phyloP scores from a whole-genome alignment of 352 stramenopile species.

The Peronosclerospora sorghi region DNA sequence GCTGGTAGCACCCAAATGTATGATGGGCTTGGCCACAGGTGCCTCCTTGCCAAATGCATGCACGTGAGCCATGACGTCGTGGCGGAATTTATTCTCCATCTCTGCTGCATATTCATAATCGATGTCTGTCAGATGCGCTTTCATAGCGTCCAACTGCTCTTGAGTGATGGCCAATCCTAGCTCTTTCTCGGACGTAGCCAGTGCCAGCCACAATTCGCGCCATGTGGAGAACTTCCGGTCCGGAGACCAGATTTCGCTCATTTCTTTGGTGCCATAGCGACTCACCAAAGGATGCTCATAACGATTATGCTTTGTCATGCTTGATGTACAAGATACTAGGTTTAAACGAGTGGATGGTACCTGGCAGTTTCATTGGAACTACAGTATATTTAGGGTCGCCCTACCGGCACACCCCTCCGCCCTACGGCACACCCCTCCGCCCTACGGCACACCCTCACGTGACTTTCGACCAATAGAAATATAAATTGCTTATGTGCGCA shows the following conservation, averaged over 20 bases:
- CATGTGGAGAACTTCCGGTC: constrained; percentile 99
- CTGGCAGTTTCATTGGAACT: too few species aligned
- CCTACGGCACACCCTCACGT: too few species aligned
- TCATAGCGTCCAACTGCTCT: constrained; percentile 96
- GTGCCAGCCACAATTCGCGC: constrained; percentile 95
- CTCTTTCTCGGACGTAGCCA: constrained; percentile 95
- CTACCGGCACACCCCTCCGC: too few species aligned
- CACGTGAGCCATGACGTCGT: constrained; percentile 99
- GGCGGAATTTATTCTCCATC: constrained; percentile 97
- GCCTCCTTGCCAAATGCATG: constrained; percentile 96
- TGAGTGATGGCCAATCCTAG: constrained; percentile 95
- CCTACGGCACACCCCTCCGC: too few species aligned
- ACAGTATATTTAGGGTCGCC: too few species aligned
- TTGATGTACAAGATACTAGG: too few species aligned
- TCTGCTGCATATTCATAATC: constrained; percentile 95
- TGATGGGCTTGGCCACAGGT: constrained; percentile 95
- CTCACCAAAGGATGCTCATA: constrained; percentile 86
- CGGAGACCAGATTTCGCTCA: constrained; percentile 97
- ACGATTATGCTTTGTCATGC: constrained; percentile 47
- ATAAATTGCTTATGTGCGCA: too few species aligned
- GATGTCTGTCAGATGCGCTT: constrained; percentile 92
- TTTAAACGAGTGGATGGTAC: too few species aligned
- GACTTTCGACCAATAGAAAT: too few species aligned
- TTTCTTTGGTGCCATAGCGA: constrained; percentile 98
- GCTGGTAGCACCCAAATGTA: constrained; percentile 96